phyloP scores from a whole-genome alignment of 73 alveolate genomes.

The Paramecium octaurelia region DNA sequence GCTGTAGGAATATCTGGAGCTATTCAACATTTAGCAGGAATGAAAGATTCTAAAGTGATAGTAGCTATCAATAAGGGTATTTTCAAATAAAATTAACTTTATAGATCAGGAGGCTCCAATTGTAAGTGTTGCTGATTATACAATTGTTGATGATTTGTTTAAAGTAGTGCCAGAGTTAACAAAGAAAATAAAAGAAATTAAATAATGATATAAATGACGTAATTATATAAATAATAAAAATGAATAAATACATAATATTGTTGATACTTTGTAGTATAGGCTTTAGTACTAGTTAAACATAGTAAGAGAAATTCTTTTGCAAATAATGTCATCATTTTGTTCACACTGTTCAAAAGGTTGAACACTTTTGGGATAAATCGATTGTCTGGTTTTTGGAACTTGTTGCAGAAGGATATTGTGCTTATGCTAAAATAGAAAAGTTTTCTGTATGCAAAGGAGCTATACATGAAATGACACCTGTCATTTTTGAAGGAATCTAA shows the following conservation, averaged over 20 bases:
- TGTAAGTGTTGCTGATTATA: constrained; percentile 85
- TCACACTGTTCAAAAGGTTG: background rate
- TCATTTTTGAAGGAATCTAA: constrained; percentile 6
- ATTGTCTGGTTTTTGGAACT: constrained; percentile 26
- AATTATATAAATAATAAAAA: background rate
- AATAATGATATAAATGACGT: constrained; percentile 35
- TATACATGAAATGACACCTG: constrained; percentile 54
- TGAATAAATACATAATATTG: background rate
- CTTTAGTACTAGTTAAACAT: background rate
- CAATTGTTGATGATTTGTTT: constrained; percentile 89
- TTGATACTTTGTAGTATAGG: background rate
- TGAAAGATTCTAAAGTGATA: constrained; percentile 93
- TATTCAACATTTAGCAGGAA: constrained; percentile 93
- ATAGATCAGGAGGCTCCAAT: constrained; percentile 90
- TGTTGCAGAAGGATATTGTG: constrained; percentile 37
- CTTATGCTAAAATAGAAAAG: background rate
- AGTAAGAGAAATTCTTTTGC: background rate
- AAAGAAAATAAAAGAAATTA: constrained; percentile 65
- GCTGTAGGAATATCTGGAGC: constrained; percentile 98
- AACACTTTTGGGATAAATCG: background rate
- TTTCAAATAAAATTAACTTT: background rate
- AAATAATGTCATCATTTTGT: constrained; percentile 10
- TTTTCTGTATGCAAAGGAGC: constrained; percentile 54
- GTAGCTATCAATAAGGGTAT: constrained; percentile 89
- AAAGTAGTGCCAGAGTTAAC: constrained; percentile 93